Conservation (phyloP, 176 grass and related monocot species). For the Zizania latifolia region DNA sequence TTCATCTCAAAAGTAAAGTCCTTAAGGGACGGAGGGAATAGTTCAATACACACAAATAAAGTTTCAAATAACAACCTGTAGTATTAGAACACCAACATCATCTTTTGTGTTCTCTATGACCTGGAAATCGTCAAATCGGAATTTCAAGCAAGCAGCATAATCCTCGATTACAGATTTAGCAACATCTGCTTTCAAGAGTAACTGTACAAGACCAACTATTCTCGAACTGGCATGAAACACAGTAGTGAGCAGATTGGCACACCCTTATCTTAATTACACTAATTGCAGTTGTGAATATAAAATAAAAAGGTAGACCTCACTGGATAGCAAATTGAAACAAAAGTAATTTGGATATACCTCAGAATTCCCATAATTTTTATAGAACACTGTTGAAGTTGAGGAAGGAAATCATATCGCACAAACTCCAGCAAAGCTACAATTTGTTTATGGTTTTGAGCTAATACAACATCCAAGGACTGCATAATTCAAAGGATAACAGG, state of each 20-base stretch:
- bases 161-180: constrained; percentile 80
- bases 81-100: constrained; percentile 77
- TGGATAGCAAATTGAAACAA: background rate
- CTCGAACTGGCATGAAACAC: constrained; percentile 61
- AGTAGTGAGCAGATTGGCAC: background rate
- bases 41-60: too few species aligned
- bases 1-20: too few species aligned
- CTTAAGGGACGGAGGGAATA: too few species aligned
- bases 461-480: constrained; percentile 83
- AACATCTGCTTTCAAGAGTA: constrained; percentile 70
- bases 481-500: constrained; percentile 6
- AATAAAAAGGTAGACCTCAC: background rate
- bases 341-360: constrained; percentile 55
- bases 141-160: constrained; percentile 94
- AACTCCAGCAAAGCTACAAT: constrained; percentile 83
- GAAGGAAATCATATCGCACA: constrained; percentile 88
- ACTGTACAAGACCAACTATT: constrained; percentile 75
- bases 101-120: constrained; percentile 71
- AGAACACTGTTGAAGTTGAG: constrained; percentile 84
- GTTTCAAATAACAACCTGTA: constrained; percentile 61
- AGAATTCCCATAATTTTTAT: constrained; percentile 84
- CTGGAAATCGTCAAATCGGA: constrained; percentile 85
- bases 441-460: constrained; percentile 73
- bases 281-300: background rate
- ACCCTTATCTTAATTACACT: background rate